These are phyloP conservation scores for Lecanicillium sp. DNA, from an alignment of 2,329 filamentous ascomycete genomes.

Conservation along the genomic window DNA sequence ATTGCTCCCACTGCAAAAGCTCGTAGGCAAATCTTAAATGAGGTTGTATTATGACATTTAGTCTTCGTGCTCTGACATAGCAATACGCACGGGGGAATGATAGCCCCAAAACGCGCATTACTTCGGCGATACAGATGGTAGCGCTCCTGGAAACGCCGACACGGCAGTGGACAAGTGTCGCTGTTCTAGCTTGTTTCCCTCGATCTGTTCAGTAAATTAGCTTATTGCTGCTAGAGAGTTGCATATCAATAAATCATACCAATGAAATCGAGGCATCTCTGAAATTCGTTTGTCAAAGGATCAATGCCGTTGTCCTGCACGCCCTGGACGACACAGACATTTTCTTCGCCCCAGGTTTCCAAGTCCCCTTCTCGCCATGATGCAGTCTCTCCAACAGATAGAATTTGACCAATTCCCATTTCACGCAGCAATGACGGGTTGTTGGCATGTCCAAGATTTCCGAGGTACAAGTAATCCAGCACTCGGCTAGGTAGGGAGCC, in stretches of 20 bases:
- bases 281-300: constrained; percentile 78
- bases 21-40: constrained; percentile 94
- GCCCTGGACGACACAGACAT: constrained; percentile 72
- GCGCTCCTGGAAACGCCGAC: constrained; percentile 94
- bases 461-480: constrained; percentile 91
- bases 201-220: no score
- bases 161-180: constrained; percentile 91
- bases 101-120: constrained; percentile 75
- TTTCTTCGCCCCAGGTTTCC: constrained; percentile 68
- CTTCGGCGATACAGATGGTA: constrained; percentile 97
- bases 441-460: constrained; percentile 88
- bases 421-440: constrained; percentile 76
- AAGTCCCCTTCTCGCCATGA: constrained; percentile 69
- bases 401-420: constrained; percentile 77
- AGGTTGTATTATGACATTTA: constrained; percentile 98
- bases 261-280: constrained; percentile 83
- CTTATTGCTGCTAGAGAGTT: no score
- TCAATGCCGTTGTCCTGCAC: constrained; percentile 98
- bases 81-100: constrained; percentile 93
- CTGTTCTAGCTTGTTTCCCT: constrained; percentile 68
- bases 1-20: constrained; percentile 91
- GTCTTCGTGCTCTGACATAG: constrained; percentile 81
- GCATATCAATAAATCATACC: no score
- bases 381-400: constrained; percentile 87
- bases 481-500: constrained; percentile 87